A percentile compares a stretch with the other conserved stretches of the same genome.
phyloP scores from a whole-genome alignment of 140 eudicot genomes.

The Cichorium intybus region DNA sequence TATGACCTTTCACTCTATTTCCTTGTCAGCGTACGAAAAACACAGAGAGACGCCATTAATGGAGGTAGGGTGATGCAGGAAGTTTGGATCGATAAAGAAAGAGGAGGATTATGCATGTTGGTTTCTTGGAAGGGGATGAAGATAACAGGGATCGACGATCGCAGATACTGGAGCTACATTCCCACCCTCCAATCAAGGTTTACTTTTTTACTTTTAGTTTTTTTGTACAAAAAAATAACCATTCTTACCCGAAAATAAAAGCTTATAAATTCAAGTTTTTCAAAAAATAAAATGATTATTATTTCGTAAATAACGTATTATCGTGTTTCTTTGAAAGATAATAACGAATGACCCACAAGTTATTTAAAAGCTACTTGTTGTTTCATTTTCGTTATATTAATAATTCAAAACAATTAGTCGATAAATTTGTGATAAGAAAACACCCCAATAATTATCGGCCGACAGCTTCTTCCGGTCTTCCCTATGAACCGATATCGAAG shows the following conservation, averaged over 20 bases:
- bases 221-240: background rate
- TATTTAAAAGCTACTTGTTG: too few relatives aligned
- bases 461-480: conserved; percentile 17
- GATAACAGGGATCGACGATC: conserved; percentile 70
- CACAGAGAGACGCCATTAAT: background rate
- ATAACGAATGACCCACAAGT: too few relatives aligned
- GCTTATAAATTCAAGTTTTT: background rate
- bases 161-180: conserved; percentile 67
- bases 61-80: conserved; percentile 36
- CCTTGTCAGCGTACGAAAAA: background rate
- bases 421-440: background rate
- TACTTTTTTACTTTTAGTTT: background rate
- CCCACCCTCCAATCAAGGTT: conserved; percentile 64
- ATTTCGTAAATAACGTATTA: background rate
- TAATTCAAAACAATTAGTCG: too few relatives aligned
- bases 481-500: background rate
- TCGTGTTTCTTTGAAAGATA: background rate
- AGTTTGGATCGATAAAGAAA: conserved; percentile 62
- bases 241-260: background rate
- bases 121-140: conserved; percentile 66
- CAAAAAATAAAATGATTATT: background rate
- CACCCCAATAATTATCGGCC: background rate
- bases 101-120: conserved; percentile 53
- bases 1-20: background rate
- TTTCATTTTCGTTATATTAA: too few relatives aligned